phyloP scores from a whole-genome alignment of 2,329 filamentous ascomycete species.

The Colletotrichum endophyticum region DNA sequence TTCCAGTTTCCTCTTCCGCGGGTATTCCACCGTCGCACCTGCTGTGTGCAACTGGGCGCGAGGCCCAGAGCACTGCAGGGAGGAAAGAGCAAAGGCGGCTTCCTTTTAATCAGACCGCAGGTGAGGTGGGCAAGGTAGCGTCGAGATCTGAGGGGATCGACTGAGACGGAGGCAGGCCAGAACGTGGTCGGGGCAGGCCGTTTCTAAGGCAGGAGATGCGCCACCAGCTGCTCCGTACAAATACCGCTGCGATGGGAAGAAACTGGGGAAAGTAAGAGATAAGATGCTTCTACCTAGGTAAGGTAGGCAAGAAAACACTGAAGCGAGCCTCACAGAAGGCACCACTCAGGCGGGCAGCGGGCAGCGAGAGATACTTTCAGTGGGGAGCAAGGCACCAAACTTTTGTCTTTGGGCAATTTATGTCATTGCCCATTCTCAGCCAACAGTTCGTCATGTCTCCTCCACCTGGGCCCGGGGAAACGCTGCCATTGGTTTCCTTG shows the following conservation, averaged over 20 bases:
- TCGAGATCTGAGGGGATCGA: background rate
- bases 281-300: background rate
- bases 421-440: constrained; percentile 17
- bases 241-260: background rate
- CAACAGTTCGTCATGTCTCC: constrained; percentile 23
- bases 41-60: constrained; percentile 9
- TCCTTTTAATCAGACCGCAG: background rate
- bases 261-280: background rate
- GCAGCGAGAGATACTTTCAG: background rate
- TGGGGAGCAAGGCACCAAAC: background rate
- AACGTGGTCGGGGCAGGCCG: constrained; percentile 5
- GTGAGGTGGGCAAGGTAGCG: background rate
- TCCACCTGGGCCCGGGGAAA: constrained; percentile 17
- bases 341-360: background rate
- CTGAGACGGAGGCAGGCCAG: background rate
- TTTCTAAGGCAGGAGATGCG: background rate
- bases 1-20: background rate
- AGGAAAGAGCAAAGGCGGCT: background rate
- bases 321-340: background rate
- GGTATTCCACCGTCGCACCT: background rate
- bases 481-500: constrained; percentile 8
- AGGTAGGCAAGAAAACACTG: background rate
- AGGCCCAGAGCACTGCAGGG: constrained; percentile 15
- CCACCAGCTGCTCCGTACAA: background rate
- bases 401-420: constrained; percentile 11